Conservation (phyloP, 306 rosid genomes). For the Adenanthera pavonina region DNA sequence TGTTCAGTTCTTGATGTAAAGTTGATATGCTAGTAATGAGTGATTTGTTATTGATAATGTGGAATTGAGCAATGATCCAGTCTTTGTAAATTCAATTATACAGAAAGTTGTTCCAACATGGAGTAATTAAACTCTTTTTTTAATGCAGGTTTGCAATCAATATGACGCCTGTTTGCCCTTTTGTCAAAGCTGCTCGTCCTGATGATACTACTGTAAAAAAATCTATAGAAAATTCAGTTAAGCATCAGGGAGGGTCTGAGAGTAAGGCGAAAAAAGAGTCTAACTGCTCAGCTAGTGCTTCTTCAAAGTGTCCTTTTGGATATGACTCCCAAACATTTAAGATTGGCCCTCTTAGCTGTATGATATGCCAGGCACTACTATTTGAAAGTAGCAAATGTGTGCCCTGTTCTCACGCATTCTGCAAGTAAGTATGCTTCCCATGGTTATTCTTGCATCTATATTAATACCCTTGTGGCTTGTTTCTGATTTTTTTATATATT, state of each 20-base stretch:
- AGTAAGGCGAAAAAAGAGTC: constrained; percentile 53
- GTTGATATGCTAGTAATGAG: constrained; percentile 20
- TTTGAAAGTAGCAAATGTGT: constrained; percentile 71
- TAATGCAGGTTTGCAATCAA: constrained; percentile 48
- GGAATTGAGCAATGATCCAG: not conserved
- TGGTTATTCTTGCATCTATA: constrained; percentile 24
- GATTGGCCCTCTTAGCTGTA: constrained; percentile 95
- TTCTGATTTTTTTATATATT: constrained; percentile 18
- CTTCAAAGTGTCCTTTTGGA: constrained; percentile 86
- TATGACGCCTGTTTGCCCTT: constrained; percentile 91
- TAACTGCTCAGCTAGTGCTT: constrained; percentile 37
- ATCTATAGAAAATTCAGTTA: constrained; percentile 44
- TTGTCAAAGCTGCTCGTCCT: constrained; percentile 85
- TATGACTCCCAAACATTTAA: constrained; percentile 83
- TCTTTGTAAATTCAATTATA: constrained; percentile 6
- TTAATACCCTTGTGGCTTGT: constrained; percentile 20
- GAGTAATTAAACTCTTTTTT: constrained; percentile 22
- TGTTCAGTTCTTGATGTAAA: not conserved
- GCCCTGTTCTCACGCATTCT: constrained; percentile 79
- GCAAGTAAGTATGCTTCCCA: constrained; percentile 62
- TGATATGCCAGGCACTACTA: constrained; percentile 67
- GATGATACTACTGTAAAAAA: constrained; percentile 63
- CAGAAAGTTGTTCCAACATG: not conserved
- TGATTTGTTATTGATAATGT: not conserved
- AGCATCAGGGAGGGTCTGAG: constrained; percentile 53